Base-by-base conservation (phyloP, 208 protist genomes). In the Leishmania martiniquensis region DNA sequence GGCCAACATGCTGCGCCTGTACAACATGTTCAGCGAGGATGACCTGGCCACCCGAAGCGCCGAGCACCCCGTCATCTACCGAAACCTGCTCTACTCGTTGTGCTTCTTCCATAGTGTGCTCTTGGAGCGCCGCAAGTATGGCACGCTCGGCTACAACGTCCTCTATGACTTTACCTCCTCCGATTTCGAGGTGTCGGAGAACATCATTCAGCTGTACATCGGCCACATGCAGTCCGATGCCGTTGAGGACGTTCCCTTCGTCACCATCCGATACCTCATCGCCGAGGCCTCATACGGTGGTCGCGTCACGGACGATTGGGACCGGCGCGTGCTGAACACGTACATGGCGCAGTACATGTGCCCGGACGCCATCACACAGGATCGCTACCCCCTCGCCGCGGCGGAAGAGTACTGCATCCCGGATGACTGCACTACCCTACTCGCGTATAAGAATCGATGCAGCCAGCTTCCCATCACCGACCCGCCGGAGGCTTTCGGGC, bases 81-180 rank as follows among this genome's bases (percentile, higher is more conserved):
- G 96, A 82, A 98, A 96, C 86, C 85, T 99, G 44, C 89, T 99
- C 29, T 99, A 99, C 87, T 72, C 92, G 7, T 87, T 99, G 34
- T 98, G 97, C 87, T 99, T 99, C 91, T 99, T 99, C 91, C 99
- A 99, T 86, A 95, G 96, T 22, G 89, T 99, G 25, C 87, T 99
- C 60, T 90, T 99, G 47, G 99, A 99, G 89, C 87, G 99, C 44
- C 87, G 98, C 44, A 99, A 99, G 92, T 99, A 99, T 90, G 94
- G 96, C 45, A 98, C 98, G 49, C 89, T 99, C 4, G 99, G 99
- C 67, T 99, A 98, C 94, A 99, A 99, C 88, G 98, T 99, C 34
- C 84, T 97, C 25, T 99, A 99, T 89, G 98, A 99, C 83, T 99
- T 99, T 89, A 99, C 98, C 83, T 93, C 98, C 67, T 98, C 97